Percentiles rank a stretch among this genome's conserved stretches.
phyloP scores from a whole-genome alignment of 176 grass and related monocot species.

The Themeda triandra region DNA sequence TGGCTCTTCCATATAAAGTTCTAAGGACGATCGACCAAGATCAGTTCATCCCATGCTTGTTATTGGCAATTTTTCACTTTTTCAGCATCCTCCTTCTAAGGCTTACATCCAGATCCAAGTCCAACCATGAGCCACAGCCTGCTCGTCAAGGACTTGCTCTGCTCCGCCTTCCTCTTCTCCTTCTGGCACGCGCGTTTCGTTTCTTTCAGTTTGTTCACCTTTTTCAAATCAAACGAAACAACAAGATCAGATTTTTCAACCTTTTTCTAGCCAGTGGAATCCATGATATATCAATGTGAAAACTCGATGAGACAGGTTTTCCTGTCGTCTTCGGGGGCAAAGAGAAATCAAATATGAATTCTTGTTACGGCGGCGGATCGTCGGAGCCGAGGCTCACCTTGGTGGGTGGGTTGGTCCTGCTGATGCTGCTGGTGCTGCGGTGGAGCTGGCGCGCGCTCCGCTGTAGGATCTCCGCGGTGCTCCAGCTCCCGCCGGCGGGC shows the following conservation, averaged over 20 bases:
- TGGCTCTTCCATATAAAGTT: background rate
- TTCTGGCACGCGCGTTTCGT: conserved; percentile 28
- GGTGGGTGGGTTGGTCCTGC: background rate
- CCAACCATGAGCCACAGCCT: conserved; percentile 38
- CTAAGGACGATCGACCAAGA: background rate
- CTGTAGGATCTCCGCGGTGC: conserved; percentile 28
- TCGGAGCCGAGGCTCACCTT: background rate
- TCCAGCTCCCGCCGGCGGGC: conserved; percentile 15
- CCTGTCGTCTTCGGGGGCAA: no score
- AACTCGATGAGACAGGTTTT: background rate
- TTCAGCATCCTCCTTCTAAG: background rate
- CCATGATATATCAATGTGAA: background rate
- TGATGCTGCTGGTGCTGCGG: background rate
- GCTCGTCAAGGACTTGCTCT: background rate
- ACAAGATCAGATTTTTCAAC: background rate
- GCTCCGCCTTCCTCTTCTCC: conserved; percentile 39
- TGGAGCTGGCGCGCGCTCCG: conserved; percentile 36
- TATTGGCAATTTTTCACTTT: background rate
- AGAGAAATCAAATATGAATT: no score
- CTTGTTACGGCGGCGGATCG: no score
- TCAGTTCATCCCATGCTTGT: background rate
- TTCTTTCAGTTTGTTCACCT: conserved; percentile 32
- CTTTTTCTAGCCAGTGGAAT: background rate
- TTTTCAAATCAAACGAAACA: background rate
- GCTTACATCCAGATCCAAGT: conserved; percentile 1